Base-by-base conservation (phyloP, 495 filamentous ascomycete species). In the Aspergillus sclerotiicarbonarius region DNA sequence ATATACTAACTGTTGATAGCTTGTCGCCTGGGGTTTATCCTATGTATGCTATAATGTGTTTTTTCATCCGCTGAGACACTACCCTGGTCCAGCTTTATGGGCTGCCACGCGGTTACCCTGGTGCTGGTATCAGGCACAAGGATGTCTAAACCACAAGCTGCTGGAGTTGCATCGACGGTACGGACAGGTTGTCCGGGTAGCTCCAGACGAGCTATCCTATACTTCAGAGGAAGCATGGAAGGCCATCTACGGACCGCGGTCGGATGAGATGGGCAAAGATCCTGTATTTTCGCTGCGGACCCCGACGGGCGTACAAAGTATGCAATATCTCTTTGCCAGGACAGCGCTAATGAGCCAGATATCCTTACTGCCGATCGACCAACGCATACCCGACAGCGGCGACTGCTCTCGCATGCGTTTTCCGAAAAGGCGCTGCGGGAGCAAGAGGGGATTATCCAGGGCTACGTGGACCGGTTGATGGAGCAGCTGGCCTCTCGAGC, bases 351-450 rank as follows among this genome's bases (percentile, higher is more conserved):
- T 18, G 32, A 16, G 39, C n/a, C 25, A 25, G 25, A 53, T 41
- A 53, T 43, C n/a, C 18, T 53, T 2, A 41, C 32, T 1, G 33
- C 51, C 16, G 32, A 53, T 41, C 32, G 33, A 39, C 9, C 51
- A 18, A 39, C 30, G 1, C 77, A 82, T 59, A 60, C 68, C 1
- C 67, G 76, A 0, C 67, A 73, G 16, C 66, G 76, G 15, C 67
- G 72, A 10, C 55, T 81, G 3, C 60, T 84, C 4, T 68, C 73
- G 1, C 67, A 73, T 47, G 77, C 78, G 0, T 76, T 84, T 21
- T 80, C 80, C 0, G 79, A 80, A 10, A 68, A 68, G 21, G 76
- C 79, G 0, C 63, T 82, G 20, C 64, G 71, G 46, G 63, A 67
- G 0, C 73, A 80, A 46, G 71, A 73, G 41, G 46, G 65, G 0